These are phyloP conservation scores for Malus hybrid DNA, from an alignment of 331 rosid genomes.

Conservation along the genomic window DNA sequence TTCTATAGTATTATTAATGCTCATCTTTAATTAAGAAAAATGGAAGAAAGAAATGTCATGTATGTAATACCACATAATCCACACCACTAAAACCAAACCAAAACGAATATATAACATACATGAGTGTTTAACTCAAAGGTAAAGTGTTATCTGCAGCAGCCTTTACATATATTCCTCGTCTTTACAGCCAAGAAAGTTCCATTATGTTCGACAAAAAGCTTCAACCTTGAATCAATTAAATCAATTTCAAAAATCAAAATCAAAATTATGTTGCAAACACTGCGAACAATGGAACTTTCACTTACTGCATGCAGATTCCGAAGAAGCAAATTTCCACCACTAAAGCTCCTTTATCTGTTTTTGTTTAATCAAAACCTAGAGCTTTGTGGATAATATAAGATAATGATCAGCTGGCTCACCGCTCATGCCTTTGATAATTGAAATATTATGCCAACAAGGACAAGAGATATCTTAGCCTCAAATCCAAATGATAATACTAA, in stretches of 20 bases:
- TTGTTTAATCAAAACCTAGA: not conserved
- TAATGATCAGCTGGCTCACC: not conserved
- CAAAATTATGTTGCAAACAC: not conserved
- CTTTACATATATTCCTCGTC: constrained; percentile 18
- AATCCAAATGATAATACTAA: not conserved
- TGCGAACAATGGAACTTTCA: constrained; percentile 6
- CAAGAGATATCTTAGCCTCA: not conserved
- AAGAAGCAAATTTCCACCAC: constrained; percentile 22
- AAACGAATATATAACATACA: not conserved
- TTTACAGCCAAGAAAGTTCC: constrained; percentile 42
- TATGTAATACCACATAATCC: not conserved
- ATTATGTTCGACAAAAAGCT: constrained; percentile 6
- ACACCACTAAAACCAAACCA: not conserved
- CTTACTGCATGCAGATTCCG: constrained; percentile 10
- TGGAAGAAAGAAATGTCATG: not conserved
- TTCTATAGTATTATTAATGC: not conserved
- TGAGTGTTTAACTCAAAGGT: not conserved
- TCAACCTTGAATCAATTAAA: constrained; percentile 13
- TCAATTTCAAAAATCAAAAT: constrained; percentile 23
- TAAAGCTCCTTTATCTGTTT: constrained; percentile 1
- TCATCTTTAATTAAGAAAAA: not conserved
- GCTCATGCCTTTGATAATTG: not conserved
- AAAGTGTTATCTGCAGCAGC: constrained; percentile 12
- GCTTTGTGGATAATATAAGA: not conserved
- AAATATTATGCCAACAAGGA: not conserved